Base-by-base conservation (phyloP, 2,329 filamentous ascomycete genomes). In the Dothidotthia symphoricarpi region DNA sequence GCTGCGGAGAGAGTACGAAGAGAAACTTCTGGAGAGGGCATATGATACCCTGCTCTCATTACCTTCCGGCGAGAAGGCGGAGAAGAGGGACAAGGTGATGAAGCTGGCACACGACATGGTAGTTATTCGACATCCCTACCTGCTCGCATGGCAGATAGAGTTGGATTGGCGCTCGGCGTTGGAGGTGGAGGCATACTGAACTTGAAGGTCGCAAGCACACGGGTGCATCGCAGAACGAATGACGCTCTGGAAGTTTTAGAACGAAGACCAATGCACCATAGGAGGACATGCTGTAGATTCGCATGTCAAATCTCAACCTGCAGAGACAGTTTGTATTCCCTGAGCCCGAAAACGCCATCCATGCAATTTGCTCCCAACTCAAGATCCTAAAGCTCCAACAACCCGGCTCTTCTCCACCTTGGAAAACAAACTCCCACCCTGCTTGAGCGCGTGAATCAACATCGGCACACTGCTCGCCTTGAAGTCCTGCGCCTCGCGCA, bases 91-190 rank as follows among this genome's bases (percentile, higher is more conserved):
- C 24, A 82, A 85, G 47, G 84, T 95, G 0, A 69, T 85, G 55
- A 83, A 85, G 43, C 72, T 93, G 35, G 89, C 91, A 1, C 81
- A 83, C 47, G 93, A 91, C 45, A 95, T 98, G 86, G 91, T 98
- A 44, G 86, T 95, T 43, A 93, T 98, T 63, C 90, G 91, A 55
- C 89, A 97, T 54, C 87, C 88, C 0, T 95, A 85, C 68, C 81
- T 84, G 47, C 75, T 94, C 12, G 93, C 93, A 0, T 98, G 94
- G 94, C 85, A 88, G 55, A 84, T 96, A 44, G 78, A 86, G 19
- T 75, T 98, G 41, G 88, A 97, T 59, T 97, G 91, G 86, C 80
- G 86, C 51, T 90, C 53, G 6, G 56, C 57, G 5, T 41, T 63
- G 40, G 57, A 60, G n/a, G 46, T 61, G 0, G 58, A 60, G 30